These are phyloP conservation scores for Paramyrothecium sp. DNA, from an alignment of 2,329 filamentous ascomycete species.

Conservation along the genomic window DNA sequence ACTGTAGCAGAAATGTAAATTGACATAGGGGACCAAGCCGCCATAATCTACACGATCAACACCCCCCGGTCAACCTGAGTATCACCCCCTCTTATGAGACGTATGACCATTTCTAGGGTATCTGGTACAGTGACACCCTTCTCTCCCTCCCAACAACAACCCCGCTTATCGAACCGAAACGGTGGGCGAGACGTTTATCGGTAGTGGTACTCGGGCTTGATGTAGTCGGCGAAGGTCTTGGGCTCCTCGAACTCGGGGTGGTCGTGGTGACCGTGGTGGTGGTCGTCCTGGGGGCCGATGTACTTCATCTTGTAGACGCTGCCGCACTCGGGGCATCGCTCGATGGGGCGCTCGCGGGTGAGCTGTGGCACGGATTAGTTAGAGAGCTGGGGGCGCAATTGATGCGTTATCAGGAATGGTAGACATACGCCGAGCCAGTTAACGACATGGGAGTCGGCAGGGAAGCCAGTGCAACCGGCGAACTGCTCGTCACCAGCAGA, in stretches of 20 bases:
- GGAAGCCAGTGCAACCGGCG: constrained; percentile 90
- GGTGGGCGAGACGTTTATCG: constrained; percentile 28
- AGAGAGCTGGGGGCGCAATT: not conserved
- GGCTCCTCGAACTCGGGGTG: constrained; percentile 73
- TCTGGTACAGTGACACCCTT: constrained; percentile 5
- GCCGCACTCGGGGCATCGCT: constrained; percentile 96
- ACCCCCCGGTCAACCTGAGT: constrained; percentile 17
- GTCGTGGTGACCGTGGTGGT: constrained; percentile 53
- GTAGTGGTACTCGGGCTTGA: constrained; percentile 94
- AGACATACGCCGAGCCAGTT: constrained; percentile 83
- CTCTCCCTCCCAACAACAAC: constrained; percentile 17
- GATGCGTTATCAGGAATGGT: not conserved
- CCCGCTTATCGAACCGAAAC: constrained; percentile 8
- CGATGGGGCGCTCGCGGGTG: constrained; percentile 83
- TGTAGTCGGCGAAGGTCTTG: constrained; percentile 95
- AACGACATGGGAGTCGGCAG: constrained; percentile 87
- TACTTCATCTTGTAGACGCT: constrained; percentile 98
- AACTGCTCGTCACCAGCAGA: constrained; percentile 96
- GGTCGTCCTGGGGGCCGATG: constrained; percentile 77
- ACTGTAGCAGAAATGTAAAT: constrained; percentile 29
- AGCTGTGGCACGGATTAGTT: constrained; percentile 50
- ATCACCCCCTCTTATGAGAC: constrained; percentile 13
- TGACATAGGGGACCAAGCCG: constrained; percentile 32
- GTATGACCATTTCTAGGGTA: not conserved
- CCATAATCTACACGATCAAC: constrained; percentile 40